Conservation (phyloP, 2,329 filamentous ascomycete species). For the Penicillium hordei region DNA sequence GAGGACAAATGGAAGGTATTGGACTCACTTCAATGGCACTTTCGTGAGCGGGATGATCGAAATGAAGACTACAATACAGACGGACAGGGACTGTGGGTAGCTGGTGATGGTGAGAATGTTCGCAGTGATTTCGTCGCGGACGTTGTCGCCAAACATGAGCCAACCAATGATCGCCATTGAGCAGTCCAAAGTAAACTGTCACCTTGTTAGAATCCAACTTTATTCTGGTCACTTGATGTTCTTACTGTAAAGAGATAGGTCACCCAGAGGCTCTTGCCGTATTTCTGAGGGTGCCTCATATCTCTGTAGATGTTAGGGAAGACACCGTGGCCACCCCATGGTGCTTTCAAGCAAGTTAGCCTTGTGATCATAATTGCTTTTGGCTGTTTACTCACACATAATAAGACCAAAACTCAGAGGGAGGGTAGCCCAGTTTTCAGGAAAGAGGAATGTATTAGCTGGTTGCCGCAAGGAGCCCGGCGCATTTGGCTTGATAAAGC, state of each 20-base stretch:
- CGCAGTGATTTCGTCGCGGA: slow-evolving; percentile 83
- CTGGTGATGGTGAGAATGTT: slow-evolving; percentile 76
- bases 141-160: slow-evolving; percentile 91
- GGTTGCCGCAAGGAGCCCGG: slow-evolving; percentile 84
- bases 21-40: slow-evolving; percentile 71
- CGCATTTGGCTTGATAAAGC: slow-evolving; percentile 73
- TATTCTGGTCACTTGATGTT: slow-evolving; percentile 10
- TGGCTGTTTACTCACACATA: slow-evolving; percentile 58
- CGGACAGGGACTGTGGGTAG: slow-evolving; percentile 71
- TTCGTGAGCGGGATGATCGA: slow-evolving; percentile 94
- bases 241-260: slow-evolving; percentile 83
- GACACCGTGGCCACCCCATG: slow-evolving; percentile 69
- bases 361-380: background rate
- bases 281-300: slow-evolving; percentile 81
- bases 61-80: slow-evolving; percentile 81
- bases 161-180: slow-evolving; percentile 80
- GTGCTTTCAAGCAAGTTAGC: slow-evolving; percentile 41
- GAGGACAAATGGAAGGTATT: background rate
- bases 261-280: slow-evolving; percentile 68
- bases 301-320: slow-evolving; percentile 85
- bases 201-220: slow-evolving; percentile 13
- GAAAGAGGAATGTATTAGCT: slow-evolving; percentile 76
- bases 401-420: slow-evolving; percentile 87
- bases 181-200: slow-evolving; percentile 73
- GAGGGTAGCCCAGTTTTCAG: slow-evolving; percentile 80